Base-by-base conservation (phyloP, 768 basidiomycete genomes). In the Clitopilus passeckerianus region DNA sequence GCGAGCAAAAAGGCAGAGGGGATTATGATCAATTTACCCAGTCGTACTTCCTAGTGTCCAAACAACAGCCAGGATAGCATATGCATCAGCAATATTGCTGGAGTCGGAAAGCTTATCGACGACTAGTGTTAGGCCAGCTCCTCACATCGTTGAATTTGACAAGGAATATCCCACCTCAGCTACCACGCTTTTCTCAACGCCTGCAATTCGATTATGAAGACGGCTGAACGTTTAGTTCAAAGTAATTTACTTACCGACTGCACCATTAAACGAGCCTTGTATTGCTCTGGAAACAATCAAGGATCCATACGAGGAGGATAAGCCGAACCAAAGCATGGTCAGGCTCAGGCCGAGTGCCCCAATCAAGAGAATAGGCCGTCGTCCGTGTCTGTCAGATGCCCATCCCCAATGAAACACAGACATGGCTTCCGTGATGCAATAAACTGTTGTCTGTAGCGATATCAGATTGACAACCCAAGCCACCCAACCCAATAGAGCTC, bases 361-460 rank as follows among this genome's bases (percentile, higher is more conserved):
- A 22, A 72, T 57, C 12, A 77, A 59, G 24, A 77, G 60, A 6
- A 77, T 58, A 5, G 74, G 72, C 12, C 70, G 60, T 15, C 76
- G 66, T 7, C 76, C 76, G 43, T 71, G 65, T 10, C 62, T 61
- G 63, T 77, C 76, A 5, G 76, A 77, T n/a, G 72, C 61, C 24
- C 72, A 70, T 12, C 74, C 72, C 67, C 73, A 76, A 1, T 66
- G 65, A 35, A 68, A 67, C 8, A 74, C 72, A 18, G 71, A 67
- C 1, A 71, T 27, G 18, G 65, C 66, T 65, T 77, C 74, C 2
- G 74, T 65, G 8, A 74, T 20, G 46, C 74, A 77, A 61, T 76
- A 77, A 1, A 65, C 59, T 16, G 74, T 75, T 64, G 72, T 71
- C 74, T 78, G 55, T 10, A 55, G 75, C 77, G 46, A 6, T 34